A percentile compares a stretch with the other conserved stretches of the same genome.
Conservation (phyloP, 2,329 filamentous ascomycete species). For the Furcasterigmium sp. region DNA sequence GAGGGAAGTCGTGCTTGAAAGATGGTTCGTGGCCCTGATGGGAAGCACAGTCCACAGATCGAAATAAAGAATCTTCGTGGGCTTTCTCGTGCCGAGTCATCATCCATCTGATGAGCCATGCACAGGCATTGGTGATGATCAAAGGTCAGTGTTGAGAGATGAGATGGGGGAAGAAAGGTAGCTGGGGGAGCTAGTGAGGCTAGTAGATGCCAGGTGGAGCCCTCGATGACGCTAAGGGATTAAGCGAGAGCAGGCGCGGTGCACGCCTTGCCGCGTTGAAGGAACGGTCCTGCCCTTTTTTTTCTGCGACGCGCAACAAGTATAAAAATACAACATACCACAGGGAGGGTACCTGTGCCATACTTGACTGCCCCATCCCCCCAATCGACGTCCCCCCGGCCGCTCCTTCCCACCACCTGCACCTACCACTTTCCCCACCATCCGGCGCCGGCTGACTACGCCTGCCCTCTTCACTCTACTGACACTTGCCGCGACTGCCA, state of each 20-base stretch:
- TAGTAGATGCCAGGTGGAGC: constrained; percentile 2
- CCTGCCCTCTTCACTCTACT: not conserved
- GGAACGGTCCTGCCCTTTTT: constrained; percentile 2
- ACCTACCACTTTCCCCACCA: constrained; percentile 4
- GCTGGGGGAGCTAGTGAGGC: not conserved
- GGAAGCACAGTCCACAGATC: too few relatives aligned
- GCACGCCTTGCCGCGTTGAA: constrained; percentile 2
- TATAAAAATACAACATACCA: constrained; percentile 14
- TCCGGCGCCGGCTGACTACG: constrained; percentile 1
- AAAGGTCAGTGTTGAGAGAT: not conserved
- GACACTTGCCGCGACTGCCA: not conserved
- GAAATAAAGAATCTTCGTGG: too few relatives aligned
- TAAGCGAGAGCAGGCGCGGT: constrained; percentile 4
- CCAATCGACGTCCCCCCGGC: constrained; percentile 5
- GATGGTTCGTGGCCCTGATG: too few relatives aligned
- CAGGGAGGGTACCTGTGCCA: constrained; percentile 5
- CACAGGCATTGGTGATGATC: not conserved
- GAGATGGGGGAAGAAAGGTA: not conserved
- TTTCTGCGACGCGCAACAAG: constrained; percentile 5
- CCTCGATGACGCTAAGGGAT: constrained; percentile 1
- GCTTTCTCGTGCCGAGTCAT: too few relatives aligned
- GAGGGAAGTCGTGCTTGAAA: too few relatives aligned
- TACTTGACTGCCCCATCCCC: constrained; percentile 6
- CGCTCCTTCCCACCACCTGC: constrained; percentile 7
- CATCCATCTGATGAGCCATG: too few relatives aligned